These are phyloP conservation scores for Termitomyces sp. DNA, from an alignment of 768 basidiomycete species.

Conservation along the genomic window DNA sequence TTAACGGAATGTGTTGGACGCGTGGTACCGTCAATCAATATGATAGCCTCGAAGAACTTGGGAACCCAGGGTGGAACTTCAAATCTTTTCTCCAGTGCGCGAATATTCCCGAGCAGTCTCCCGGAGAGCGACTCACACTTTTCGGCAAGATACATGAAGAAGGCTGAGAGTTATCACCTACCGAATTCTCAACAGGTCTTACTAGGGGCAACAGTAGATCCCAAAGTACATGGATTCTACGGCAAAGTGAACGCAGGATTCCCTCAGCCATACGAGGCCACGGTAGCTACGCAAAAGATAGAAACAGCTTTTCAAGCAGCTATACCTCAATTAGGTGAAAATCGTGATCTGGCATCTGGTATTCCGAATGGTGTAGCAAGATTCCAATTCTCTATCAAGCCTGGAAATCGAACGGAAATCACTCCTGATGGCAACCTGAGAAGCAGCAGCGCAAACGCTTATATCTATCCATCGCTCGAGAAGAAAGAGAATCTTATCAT, in stretches of 20 bases:
- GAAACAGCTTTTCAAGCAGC: conserved; percentile 1
- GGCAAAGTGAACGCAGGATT: conserved; percentile 14
- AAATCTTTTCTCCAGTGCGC: conserved; percentile 6
- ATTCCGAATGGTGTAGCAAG: conserved; percentile 12
- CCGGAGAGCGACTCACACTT: not conserved
- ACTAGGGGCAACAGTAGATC: conserved; percentile 9
- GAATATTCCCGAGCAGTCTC: not conserved
- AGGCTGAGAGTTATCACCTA: conserved; percentile 9
- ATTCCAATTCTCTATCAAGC: conserved; percentile 15
- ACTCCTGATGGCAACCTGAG: conserved; percentile 9
- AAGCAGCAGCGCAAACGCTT: conserved; percentile 14
- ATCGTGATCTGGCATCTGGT: conserved; percentile 12
- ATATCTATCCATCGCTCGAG: conserved; percentile 12
- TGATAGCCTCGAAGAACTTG: conserved; percentile 14
- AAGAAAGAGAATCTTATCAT: conserved; percentile 10
- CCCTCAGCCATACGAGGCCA: conserved; percentile 14
- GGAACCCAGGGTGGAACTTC: conserved; percentile 19
- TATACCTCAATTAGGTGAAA: conserved; percentile 6
- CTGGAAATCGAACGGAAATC: conserved; percentile 9
- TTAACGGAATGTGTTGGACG: conserved; percentile 19
- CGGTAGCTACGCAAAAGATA: not conserved
- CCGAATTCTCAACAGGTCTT: conserved; percentile 10
- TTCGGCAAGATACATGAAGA: conserved; percentile 11
- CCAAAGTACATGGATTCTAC: conserved; percentile 5
- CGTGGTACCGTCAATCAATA: conserved; percentile 17